These are phyloP conservation scores for Leccinum fuscescens DNA, from an alignment of 1,284 basidiomycete genomes.

Conservation along the genomic window DNA sequence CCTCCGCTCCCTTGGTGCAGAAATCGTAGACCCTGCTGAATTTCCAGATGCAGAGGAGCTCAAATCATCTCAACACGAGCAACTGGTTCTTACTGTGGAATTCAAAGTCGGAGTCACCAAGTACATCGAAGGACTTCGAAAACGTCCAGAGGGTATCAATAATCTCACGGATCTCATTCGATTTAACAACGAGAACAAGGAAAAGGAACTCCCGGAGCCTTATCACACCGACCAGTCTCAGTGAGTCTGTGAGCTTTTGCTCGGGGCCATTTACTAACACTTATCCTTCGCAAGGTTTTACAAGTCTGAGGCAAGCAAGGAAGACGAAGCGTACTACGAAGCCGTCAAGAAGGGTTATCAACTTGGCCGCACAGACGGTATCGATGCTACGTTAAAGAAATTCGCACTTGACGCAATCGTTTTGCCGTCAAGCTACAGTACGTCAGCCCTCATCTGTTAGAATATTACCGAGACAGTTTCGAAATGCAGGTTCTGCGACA, in stretches of 20 bases:
- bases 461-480: background rate
- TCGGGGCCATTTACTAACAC: background rate
- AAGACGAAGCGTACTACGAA: slow-evolving; percentile 39
- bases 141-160: slow-evolving; percentile 32
- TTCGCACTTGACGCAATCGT: slow-evolving; percentile 46
- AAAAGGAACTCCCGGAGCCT: slow-evolving; percentile 40
- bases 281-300: slow-evolving; percentile 33
- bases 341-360: slow-evolving; percentile 38
- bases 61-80: slow-evolving; percentile 31
- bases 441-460: background rate
- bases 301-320: slow-evolving; percentile 36
- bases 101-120: slow-evolving; percentile 39
- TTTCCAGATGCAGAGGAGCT: slow-evolving; percentile 39
- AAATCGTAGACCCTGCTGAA: slow-evolving; percentile 43
- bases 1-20: slow-evolving; percentile 39
- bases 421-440: slow-evolving; percentile 37
- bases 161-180: slow-evolving; percentile 42
- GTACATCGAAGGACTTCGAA: slow-evolving; percentile 24
- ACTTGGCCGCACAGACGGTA: slow-evolving; percentile 41
- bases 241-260: slow-evolving; percentile 25
- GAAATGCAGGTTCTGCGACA: slow-evolving; percentile 10
- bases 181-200: slow-evolving; percentile 43
- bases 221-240: slow-evolving; percentile 41
- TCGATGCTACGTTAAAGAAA: slow-evolving; percentile 43
- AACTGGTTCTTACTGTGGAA: slow-evolving; percentile 37